Base-by-base conservation (phyloP, 306 rosid species). In the Crataegus laevigata region DNA sequence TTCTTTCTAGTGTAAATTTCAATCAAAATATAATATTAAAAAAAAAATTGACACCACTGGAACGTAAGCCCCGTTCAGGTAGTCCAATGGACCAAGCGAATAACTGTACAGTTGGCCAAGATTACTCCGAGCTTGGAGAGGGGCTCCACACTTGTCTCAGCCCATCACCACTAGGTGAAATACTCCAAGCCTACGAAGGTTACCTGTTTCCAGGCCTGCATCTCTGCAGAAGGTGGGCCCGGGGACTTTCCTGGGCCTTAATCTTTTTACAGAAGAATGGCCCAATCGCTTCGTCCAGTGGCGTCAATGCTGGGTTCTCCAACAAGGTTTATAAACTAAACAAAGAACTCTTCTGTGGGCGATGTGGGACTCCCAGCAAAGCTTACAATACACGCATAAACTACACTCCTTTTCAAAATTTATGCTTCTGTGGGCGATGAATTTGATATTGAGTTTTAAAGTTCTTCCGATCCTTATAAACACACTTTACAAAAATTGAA, bases 391-490 rank as follows among this genome's bases (percentile, higher is more conserved):
- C 38, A 8, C 3, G 38, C 38, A 8, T 6, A n/a, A n/a, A n/a
- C n/a, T n/a, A n/a, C n/a, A n/a, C n/a, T n/a, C n/a, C n/a, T n/a
- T n/a, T n/a, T n/a, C n/a, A n/a, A n/a, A n/a, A n/a, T n/a, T n/a
- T n/a, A n/a, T n/a, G n/a, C n/a, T n/a, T n/a, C n/a, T n/a, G n/a
- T n/a, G n/a, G n/a, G n/a, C n/a, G n/a, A n/a, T n/a, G n/a, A n/a
- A n/a, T n/a, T n/a, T n/a, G n/a, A n/a, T n/a, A n/a, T n/a, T n/a
- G n/a, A n/a, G n/a, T n/a, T n/a, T n/a, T n/a, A n/a, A 91, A 80
- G 66, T 94, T 93, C 78, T 86, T 90, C 98, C 97, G 90, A 29
- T 6, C 32, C 21, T 18, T 83, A 80, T 83, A 22, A 42, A 14
- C 10, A 38, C 19, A 67, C 28, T 68, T 45, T 10, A 54, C 59